Conservation (phyloP, 495 filamentous ascomycete species). For the Venustampulla echinocandica region DNA sequence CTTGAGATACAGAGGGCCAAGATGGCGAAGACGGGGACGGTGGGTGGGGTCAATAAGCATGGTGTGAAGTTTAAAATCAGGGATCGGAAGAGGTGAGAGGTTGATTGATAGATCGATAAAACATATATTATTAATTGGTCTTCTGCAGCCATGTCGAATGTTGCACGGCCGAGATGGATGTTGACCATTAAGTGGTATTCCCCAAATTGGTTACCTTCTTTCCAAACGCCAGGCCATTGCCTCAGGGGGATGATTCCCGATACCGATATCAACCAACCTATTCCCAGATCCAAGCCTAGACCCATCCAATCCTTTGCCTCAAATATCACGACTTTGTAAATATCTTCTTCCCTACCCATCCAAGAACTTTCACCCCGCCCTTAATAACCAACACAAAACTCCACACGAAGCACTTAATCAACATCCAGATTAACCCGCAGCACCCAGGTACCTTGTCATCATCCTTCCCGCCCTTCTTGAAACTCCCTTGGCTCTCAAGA, state of each 20-base stretch:
- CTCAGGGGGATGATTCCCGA: too few species aligned
- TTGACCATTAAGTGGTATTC: too few species aligned
- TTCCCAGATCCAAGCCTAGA: too few species aligned
- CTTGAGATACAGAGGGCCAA: conserved; percentile 68
- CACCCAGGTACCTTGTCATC: conserved; percentile 21
- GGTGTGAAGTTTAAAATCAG: conserved; percentile 77
- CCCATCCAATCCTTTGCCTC: too few species aligned
- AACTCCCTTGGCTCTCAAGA: conserved; percentile 43
- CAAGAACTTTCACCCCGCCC: conserved; percentile 9
- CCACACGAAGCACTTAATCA: conserved; percentile 24
- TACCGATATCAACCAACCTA: too few species aligned
- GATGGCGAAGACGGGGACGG: conserved; percentile 65
- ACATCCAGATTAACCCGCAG: conserved; percentile 25
- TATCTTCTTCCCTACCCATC: too few species aligned
- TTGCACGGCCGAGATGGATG: too few species aligned
- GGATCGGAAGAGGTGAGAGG: conserved; percentile 63
- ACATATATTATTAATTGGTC: conserved; percentile 20
- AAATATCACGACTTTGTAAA: too few species aligned
- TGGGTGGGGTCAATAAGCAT: conserved; percentile 70
- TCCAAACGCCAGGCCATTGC: too few species aligned
- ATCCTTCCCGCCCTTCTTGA: conserved; percentile 25
- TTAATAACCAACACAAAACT: conserved; percentile 13
- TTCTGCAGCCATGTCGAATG: conserved; percentile 19
- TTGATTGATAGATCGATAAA: not conserved
- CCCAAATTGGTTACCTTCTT: too few species aligned